Evolutionary conservation across 805 yeast species (phyloP).

Genomic region (Zygosaccharomyces rouxii): DNA sequence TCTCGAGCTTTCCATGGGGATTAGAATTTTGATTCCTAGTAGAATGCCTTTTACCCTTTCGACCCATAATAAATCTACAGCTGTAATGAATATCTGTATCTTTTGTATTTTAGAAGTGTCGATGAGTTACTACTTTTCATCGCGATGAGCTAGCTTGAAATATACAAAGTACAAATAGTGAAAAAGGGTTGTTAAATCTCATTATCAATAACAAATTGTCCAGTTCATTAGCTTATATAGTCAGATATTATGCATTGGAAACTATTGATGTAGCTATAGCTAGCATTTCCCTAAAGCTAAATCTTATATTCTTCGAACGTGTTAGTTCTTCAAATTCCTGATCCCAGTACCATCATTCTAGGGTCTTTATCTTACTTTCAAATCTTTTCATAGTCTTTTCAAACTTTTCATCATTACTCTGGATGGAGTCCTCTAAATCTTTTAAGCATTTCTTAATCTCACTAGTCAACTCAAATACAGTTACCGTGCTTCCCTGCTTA

Average conservation of each 20-base stretch:
- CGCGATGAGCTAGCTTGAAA: background rate
- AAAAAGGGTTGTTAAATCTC: background rate
- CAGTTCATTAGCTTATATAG: too few species aligned
- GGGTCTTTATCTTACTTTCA: conserved; percentile 19
- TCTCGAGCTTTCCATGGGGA: conserved; percentile 6
- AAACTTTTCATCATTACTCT: conserved; percentile 24
- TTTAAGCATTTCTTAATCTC: conserved; percentile 27
- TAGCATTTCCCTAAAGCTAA: too few species aligned
- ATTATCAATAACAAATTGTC: background rate
- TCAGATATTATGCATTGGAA: too few species aligned
- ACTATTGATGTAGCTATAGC: too few species aligned
- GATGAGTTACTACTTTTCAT: background rate
- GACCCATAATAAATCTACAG: conserved; percentile 11
- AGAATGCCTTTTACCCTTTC: conserved; percentile 9
- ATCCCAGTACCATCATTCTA: background rate
- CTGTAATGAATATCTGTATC: background rate
- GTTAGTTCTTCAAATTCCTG: too few species aligned
- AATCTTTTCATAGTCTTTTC: conserved; percentile 16
- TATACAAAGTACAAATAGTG: background rate
- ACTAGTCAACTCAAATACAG: conserved; percentile 30
- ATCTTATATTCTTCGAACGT: background rate
- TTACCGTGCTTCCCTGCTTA: conserved; percentile 12
- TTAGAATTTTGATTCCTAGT: conserved; percentile 1
- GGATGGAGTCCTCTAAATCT: conserved; percentile 17
- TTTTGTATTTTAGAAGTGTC: background rate